Percentiles rank a stretch among this genome's conserved stretches.
These are phyloP conservation scores for Holtermanniella nyarrowii DNA, from an alignment of 768 basidiomycete species.

Conservation along the genomic window DNA sequence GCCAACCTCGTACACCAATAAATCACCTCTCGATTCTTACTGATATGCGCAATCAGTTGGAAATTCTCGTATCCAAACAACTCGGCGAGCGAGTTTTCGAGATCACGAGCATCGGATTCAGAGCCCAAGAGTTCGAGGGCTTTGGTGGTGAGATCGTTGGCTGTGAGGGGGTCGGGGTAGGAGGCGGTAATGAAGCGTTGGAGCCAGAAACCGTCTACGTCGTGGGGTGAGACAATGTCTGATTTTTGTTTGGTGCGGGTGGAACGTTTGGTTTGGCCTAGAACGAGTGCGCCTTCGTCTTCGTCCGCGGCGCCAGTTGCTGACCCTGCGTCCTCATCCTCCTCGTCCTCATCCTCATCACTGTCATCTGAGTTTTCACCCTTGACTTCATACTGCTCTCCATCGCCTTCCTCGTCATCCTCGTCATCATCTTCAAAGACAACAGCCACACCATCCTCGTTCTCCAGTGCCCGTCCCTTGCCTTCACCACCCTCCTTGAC, in stretches of 20 bases:
- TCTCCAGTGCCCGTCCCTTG: conserved; percentile 77
- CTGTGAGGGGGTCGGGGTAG: conserved; percentile 88
- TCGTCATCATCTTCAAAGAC: conserved; percentile 96
- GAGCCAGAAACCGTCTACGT: conserved; percentile 96
- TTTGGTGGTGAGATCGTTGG: conserved; percentile 75
- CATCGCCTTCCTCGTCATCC: conserved; percentile 72
- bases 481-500: conserved; percentile 58
- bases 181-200: conserved; percentile 84
- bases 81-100: conserved; percentile 93
- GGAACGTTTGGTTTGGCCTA: conserved; percentile 52
- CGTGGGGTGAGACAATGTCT: conserved; percentile 76
- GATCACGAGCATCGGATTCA: conserved; percentile 77
- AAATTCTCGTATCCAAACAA: conserved; percentile 78
- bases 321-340: conserved; percentile 31
- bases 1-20: conserved; percentile 98
- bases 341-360: conserved; percentile 50
- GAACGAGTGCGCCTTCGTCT: conserved; percentile 62
- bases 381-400: conserved; percentile 72
- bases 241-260: conserved; percentile 46
- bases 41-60: conserved; percentile 75
- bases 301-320: conserved; percentile 47
- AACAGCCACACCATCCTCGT: conserved; percentile 93
- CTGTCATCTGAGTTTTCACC: conserved; percentile 69
- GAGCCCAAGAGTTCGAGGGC: conserved; percentile 78
- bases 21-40: conserved; percentile 90